Base-by-base conservation (phyloP, 2,329 filamentous ascomycete species). In the Penicillium sp. region DNA sequence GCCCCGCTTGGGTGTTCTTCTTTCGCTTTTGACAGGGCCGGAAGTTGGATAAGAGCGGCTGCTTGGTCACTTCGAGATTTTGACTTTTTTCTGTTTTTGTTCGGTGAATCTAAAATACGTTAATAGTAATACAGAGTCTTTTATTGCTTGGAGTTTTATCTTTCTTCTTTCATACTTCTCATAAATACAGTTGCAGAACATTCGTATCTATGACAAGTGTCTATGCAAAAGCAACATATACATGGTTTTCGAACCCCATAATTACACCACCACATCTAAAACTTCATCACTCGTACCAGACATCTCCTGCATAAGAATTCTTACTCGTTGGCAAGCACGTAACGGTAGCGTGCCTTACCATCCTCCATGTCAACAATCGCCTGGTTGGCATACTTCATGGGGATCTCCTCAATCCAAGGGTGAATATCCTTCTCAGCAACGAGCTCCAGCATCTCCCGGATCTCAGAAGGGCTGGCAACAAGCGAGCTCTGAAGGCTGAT, bases 401-500 rank as follows among this genome's bases (percentile, higher is more conserved):
- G 69, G 29, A 72, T 62, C 56, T 74, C 66, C 54, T 77, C 60
- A 10, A 77, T 61, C 77, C 77, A 79, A 0, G 75, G 67, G 55
- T 71, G 66, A 11, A 78, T 57, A 0, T 64, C 64, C 57, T 76
- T 75, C 43, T 73, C 66, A 7, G 66, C 74, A 2, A 69, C 74
- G 38, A 79, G 63, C 43, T 75, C 54, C 56, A 79, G 67, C 76
- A 79, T 79, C 50, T 77, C 71, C 18, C 70, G 64, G 34, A 78
- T 78, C 56, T 78, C 71, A 7, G 58, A 47, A 1, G 72, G 75
- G 27, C 68, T 69, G 11, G 76, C 76, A 45, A 77, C 72, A 13
- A 70, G 55, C 7, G 72, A 75, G n/a, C 82, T 83, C 11, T 75
- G 75, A 16, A 86, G 67, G 63, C 77, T 80, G 32, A 77, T 60